Conservation (phyloP, 768 basidiomycete species). For the Stropharia rugosoannulata region DNA sequence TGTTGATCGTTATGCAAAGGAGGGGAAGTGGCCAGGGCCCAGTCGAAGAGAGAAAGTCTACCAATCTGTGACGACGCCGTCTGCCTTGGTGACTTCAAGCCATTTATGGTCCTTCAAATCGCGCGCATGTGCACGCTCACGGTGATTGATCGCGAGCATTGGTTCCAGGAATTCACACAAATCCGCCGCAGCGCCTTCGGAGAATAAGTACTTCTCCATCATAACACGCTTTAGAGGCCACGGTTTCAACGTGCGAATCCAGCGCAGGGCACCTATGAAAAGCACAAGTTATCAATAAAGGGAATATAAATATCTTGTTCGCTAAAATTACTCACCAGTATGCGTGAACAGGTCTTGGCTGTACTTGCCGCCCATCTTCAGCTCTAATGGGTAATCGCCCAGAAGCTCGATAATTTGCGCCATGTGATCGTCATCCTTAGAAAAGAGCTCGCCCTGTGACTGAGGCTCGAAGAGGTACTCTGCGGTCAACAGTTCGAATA, state of each 20-base stretch:
- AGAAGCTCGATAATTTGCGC: constrained; percentile 92
- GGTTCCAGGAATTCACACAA: constrained; percentile 71
- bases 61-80: constrained; percentile 46
- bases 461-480: constrained; percentile 94
- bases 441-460: constrained; percentile 75
- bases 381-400: constrained; percentile 70
- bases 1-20: not conserved
- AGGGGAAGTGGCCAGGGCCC: not conserved
- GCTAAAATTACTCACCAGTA: constrained; percentile 41
- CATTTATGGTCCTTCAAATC: constrained; percentile 78
- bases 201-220: constrained; percentile 84
- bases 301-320: not conserved
- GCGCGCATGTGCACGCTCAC: constrained; percentile 64
- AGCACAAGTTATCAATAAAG: not conserved
- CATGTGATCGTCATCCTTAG: constrained; percentile 95
- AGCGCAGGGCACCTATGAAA: constrained; percentile 59
- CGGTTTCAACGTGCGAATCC: constrained; percentile 71
- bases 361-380: constrained; percentile 84
- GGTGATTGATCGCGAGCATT: constrained; percentile 73
- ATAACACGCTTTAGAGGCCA: constrained; percentile 86
- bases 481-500: constrained; percentile 88
- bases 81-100: constrained; percentile 47
- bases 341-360: constrained; percentile 84
- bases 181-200: constrained; percentile 51
- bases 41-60: constrained; percentile 16